Conservation (phyloP, 2,329 filamentous ascomycete species). For the Ramularia endophylla region DNA sequence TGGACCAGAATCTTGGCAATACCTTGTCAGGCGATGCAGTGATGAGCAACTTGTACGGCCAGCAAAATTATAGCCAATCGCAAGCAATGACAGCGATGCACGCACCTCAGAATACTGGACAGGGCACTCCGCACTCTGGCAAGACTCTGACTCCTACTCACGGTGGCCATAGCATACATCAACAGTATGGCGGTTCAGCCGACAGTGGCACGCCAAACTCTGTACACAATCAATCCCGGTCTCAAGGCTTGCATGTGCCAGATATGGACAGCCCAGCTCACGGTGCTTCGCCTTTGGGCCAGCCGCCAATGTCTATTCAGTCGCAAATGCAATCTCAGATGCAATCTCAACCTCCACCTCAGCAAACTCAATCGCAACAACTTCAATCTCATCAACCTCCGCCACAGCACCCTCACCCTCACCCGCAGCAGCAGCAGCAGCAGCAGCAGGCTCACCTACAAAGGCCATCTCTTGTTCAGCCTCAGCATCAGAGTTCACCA, state of each 20-base stretch:
- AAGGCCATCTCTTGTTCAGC: background rate
- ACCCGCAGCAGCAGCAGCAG: conserved; percentile 3
- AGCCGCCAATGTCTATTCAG: conserved; percentile 7
- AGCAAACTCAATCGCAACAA: background rate
- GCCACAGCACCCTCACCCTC: conserved; percentile 1
- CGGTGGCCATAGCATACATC: conserved; percentile 16
- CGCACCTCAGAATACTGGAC: conserved; percentile 7
- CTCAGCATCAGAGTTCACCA: background rate
- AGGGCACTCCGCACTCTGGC: conserved; percentile 26
- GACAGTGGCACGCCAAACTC: conserved; percentile 11
- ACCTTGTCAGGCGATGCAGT: conserved; percentile 19
- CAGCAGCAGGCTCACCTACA: background rate
- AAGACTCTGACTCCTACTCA: background rate
- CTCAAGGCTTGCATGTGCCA: conserved; percentile 21
- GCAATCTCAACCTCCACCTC: background rate
- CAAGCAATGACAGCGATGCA: conserved; percentile 39
- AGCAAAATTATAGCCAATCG: conserved; percentile 33
- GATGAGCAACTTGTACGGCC: conserved; percentile 34
- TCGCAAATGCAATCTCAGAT: conserved; percentile 1
- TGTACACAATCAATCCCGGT: conserved; percentile 21
- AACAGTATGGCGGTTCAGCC: conserved; percentile 22
- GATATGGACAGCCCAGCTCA: conserved; percentile 21
- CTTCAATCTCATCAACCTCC: background rate
- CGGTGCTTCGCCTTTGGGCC: conserved; percentile 13
- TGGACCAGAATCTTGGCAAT: conserved; percentile 24